phyloP scores from a whole-genome alignment of 2,329 filamentous ascomycete species.

The Ophiostoma piceae region DNA sequence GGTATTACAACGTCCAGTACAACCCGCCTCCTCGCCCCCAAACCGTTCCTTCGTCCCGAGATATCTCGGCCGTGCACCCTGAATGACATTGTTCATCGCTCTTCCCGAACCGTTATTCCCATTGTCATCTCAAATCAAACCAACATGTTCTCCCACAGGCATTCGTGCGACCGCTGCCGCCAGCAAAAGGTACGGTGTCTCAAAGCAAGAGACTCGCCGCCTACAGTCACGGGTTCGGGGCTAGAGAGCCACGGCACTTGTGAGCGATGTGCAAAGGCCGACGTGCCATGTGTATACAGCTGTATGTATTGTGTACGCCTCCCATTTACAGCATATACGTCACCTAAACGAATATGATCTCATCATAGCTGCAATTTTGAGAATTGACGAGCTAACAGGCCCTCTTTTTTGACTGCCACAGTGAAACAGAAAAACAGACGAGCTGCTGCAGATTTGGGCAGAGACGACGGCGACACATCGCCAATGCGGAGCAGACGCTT shows the following conservation, averaged over 20 bases:
- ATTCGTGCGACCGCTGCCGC: neutral
- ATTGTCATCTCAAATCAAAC: neutral
- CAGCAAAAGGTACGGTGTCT: neutral
- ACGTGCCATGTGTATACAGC: neutral
- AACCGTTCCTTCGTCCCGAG: neutral
- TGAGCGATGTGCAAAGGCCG: conserved; percentile 1
- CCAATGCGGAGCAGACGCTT: neutral
- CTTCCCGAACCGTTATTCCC: neutral
- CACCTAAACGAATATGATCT: neutral
- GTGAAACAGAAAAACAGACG: neutral
- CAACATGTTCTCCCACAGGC: neutral
- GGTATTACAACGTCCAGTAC: neutral
- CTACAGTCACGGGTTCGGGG: neutral
- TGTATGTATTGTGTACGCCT: neutral
- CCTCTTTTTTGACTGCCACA: neutral
- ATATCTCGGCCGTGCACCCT: neutral
- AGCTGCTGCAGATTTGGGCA: neutral
- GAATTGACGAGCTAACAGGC: neutral
- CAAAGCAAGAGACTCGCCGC: neutral
- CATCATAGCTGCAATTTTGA: neutral
- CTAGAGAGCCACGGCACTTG: neutral
- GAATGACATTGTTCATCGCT: neutral
- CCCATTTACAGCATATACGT: neutral
- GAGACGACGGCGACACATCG: neutral
- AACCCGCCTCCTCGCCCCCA: neutral